Conservation (phyloP, 345 rosid species). For the Salix purpurea region DNA sequence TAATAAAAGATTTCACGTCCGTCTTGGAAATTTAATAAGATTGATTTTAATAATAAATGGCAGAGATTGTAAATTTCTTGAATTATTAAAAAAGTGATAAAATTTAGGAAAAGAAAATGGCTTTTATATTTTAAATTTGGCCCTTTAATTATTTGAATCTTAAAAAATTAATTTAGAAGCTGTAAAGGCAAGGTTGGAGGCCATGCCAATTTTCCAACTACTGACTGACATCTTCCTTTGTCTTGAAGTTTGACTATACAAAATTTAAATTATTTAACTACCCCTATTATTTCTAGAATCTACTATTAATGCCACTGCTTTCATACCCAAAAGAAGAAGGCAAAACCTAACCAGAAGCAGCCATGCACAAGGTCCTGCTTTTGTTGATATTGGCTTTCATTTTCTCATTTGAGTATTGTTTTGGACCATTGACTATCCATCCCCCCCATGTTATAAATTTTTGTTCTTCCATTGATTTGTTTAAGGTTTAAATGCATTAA, state of each 20-base stretch:
- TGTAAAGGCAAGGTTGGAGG: conserved; percentile 59
- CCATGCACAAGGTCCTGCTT: neutral
- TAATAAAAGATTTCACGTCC: conserved; percentile 90
- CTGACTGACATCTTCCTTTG: conserved; percentile 65
- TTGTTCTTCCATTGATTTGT: neutral
- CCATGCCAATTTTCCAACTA: conserved; percentile 52
- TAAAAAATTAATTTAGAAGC: conserved; percentile 28
- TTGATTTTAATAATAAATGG: conserved; percentile 15
- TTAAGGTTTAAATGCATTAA: too few relatives aligned
- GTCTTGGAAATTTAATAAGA: conserved; percentile 70
- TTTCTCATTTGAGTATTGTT: neutral
- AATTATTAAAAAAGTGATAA: conserved; percentile 11
- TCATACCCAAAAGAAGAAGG: neutral
- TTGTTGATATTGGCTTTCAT: too few relatives aligned
- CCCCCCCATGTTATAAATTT: neutral
- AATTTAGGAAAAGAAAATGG: conserved; percentile 28
- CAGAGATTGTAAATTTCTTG: conserved; percentile 16
- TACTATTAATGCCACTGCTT: conserved; percentile 30
- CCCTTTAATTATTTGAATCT: conserved; percentile 22
- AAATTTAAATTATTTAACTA: conserved; percentile 1
- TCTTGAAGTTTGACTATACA: conserved; percentile 45
- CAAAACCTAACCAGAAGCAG: neutral
- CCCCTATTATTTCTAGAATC: conserved; percentile 25
- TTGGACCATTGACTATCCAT: neutral
- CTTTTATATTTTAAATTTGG: conserved; percentile 22